A percentile compares a stretch with the other conserved stretches of the same genome.
phyloP scores from a whole-genome alignment of 345 rosid genomes.

The Murraya paniculata region DNA sequence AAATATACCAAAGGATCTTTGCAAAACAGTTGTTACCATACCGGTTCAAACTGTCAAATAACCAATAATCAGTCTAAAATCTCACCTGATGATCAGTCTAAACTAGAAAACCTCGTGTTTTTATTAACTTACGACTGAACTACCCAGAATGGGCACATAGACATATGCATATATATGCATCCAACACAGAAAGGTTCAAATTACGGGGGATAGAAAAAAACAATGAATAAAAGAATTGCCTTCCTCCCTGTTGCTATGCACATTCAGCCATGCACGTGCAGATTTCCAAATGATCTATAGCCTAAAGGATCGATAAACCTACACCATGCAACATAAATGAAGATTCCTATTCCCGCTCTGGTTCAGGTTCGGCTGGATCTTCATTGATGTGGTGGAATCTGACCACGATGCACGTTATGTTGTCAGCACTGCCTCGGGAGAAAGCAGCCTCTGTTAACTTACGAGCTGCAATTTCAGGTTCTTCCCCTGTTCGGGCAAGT shows the following conservation, averaged over 20 bases:
- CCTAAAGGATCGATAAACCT: slow-evolving; percentile 16
- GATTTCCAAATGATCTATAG: slow-evolving; percentile 12
- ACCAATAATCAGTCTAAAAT: background rate
- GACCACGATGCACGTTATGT: slow-evolving; percentile 95
- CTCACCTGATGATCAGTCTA: background rate
- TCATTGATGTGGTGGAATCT: slow-evolving; percentile 57
- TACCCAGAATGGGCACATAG: background rate
- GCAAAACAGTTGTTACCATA: too few relatives aligned
- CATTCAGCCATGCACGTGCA: slow-evolving; percentile 28
- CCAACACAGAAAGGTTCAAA: slow-evolving; percentile 9
- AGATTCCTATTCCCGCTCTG: slow-evolving; percentile 25
- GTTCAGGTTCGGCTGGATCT: slow-evolving; percentile 29
- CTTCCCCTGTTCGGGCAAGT: slow-evolving; percentile 70
- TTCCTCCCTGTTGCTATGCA: slow-evolving; percentile 26
- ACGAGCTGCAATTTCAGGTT: slow-evolving; percentile 79
- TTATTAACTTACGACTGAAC: background rate
- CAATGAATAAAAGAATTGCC: slow-evolving; percentile 40
- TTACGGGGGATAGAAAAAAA: background rate
- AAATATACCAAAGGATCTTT: background rate
- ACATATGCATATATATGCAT: background rate
- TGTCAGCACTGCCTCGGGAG: slow-evolving; percentile 87
- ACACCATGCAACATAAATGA: slow-evolving; percentile 18
- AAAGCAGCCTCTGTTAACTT: slow-evolving; percentile 86
- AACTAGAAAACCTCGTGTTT: background rate
- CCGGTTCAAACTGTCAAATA: too few relatives aligned